Percentiles rank a stretch among this genome's conserved stretches.
Conservation (phyloP, 345 rosid genomes). For the Arabidopsis arenosa region DNA sequence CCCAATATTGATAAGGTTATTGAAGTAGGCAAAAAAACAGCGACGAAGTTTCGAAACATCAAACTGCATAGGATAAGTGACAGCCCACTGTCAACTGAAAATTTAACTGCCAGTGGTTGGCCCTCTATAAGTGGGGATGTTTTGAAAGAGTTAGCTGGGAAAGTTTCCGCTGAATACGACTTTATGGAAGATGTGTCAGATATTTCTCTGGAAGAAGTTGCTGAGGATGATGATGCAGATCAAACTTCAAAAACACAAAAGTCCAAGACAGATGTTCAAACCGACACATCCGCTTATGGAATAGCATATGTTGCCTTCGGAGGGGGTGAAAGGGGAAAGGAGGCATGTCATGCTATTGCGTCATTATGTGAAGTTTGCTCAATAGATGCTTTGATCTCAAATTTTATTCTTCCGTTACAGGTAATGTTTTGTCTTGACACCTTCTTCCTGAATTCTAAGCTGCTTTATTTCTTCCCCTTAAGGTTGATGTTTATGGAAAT, state of each 20-base stretch:
- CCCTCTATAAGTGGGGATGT: slow-evolving; percentile 85
- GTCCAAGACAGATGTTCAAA: slow-evolving; percentile 35
- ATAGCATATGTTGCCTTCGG: slow-evolving; percentile 60
- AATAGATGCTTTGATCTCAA: slow-evolving; percentile 89
- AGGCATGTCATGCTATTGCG: slow-evolving; percentile 93
- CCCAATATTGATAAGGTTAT: slow-evolving; percentile 77
- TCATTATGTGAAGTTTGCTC: slow-evolving; percentile 93
- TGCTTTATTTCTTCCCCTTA: neutral
- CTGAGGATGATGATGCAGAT: slow-evolving; percentile 34
- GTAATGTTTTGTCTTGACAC: slow-evolving; percentile 41
- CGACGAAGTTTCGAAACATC: slow-evolving; percentile 72
- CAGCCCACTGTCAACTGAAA: slow-evolving; percentile 56
- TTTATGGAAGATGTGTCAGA: slow-evolving; percentile 49
- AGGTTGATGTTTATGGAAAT: slow-evolving; percentile 1
- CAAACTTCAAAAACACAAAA: slow-evolving; percentile 38
- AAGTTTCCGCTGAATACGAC: slow-evolving; percentile 76
- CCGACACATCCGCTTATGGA: slow-evolving; percentile 61
- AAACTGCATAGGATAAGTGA: slow-evolving; percentile 59
- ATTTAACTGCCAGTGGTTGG: slow-evolving; percentile 75
- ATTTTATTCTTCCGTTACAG: slow-evolving; percentile 95
- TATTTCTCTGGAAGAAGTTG: slow-evolving; percentile 45
- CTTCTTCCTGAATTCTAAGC: neutral
- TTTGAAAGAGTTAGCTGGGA: slow-evolving; percentile 77
- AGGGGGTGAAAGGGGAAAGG: slow-evolving; percentile 64
- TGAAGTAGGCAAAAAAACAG: slow-evolving; percentile 83